Evolutionary conservation across 2,329 filamentous ascomycete species (phyloP).

Genomic region (Bipolaris zeicola): DNA sequence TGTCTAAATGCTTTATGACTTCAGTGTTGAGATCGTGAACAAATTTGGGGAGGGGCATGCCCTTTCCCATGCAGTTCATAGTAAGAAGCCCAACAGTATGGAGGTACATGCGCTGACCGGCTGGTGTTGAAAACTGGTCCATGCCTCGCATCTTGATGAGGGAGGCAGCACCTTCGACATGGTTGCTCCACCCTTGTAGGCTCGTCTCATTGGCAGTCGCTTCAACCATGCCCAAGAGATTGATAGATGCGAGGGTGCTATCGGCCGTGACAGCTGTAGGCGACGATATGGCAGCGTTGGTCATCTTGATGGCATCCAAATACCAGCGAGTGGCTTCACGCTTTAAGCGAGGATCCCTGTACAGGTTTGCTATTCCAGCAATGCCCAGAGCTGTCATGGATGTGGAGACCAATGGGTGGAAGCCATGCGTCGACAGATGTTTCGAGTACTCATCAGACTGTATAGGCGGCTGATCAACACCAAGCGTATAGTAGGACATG

Average conservation of each 20-base stretch:
- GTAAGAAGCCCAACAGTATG: slow-evolving; percentile 36
- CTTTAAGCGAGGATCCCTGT: slow-evolving; percentile 32
- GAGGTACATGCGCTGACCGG: slow-evolving; percentile 41
- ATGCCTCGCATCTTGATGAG: slow-evolving; percentile 41
- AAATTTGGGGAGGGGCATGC: slow-evolving; percentile 29
- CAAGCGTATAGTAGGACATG: slow-evolving; percentile 35
- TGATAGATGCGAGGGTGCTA: slow-evolving; percentile 40
- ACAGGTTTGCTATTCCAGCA: slow-evolving; percentile 39
- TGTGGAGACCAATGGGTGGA: slow-evolving; percentile 41
- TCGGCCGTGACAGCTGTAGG: slow-evolving; percentile 37
- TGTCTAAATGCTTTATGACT: slow-evolving; percentile 26
- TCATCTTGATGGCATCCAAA: slow-evolving; percentile 38
- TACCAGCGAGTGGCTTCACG: slow-evolving; percentile 41
- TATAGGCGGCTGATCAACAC: slow-evolving; percentile 37
- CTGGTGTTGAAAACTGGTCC: slow-evolving; percentile 34
- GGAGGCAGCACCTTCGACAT: slow-evolving; percentile 44
- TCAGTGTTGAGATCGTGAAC: slow-evolving; percentile 35
- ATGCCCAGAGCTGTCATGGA: slow-evolving; percentile 45
- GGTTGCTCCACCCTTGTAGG: slow-evolving; percentile 41
- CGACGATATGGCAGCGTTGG: slow-evolving; percentile 37
- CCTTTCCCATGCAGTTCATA: slow-evolving; percentile 38
- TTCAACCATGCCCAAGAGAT: slow-evolving; percentile 39
- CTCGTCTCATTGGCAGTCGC: slow-evolving; percentile 39
- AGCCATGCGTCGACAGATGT: slow-evolving; percentile 38
- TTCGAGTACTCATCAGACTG: slow-evolving; percentile 28